Evolutionary conservation across 1,139 yeast genomes (phyloP).

Genomic region (Suhomyces bribrorum): DNA sequence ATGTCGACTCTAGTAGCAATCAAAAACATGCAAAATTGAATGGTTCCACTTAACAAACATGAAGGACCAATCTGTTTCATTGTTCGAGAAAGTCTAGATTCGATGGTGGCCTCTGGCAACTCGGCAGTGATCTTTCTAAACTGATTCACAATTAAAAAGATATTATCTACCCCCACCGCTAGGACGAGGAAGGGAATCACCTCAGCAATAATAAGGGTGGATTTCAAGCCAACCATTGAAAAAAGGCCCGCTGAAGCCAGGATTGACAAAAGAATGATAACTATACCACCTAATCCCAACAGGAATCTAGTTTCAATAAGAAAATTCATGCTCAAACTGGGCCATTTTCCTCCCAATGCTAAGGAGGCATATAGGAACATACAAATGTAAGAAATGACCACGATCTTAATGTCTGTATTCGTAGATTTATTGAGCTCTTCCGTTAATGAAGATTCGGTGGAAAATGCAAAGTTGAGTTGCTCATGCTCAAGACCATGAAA

Average conservation of each 20-base stretch:
- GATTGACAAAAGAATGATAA: conserved; percentile 79
- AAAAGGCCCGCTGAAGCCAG: conserved; percentile 81
- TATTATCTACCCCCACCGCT: conserved; percentile 94
- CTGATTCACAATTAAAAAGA: conserved; percentile 83
- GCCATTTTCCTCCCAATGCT: conserved; percentile 67
- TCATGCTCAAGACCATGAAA: conserved; percentile 46
- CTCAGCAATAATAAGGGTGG: conserved; percentile 91
- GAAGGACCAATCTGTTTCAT: conserved; percentile 84
- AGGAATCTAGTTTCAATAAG: conserved; percentile 67
- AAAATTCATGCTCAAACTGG: conserved; percentile 22
- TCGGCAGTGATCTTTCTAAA: conserved; percentile 57
- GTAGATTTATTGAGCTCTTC: conserved; percentile 82
- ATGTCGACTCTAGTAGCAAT: conserved; percentile 80
- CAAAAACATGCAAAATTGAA: conserved; percentile 76
- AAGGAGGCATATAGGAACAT: conserved; percentile 90
- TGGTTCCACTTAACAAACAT: conserved; percentile 70
- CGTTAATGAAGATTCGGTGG: conserved; percentile 79
- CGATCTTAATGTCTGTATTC: conserved; percentile 73
- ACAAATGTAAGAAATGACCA: conserved; percentile 72
- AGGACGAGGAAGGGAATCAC: conserved; percentile 93
- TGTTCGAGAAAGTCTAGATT: conserved; percentile 59
- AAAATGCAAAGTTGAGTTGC: conserved; percentile 68
- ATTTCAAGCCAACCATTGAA: conserved; percentile 70
- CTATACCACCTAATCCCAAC: conserved; percentile 78
- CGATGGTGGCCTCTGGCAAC: conserved; percentile 37